Base-by-base conservation (phyloP, 1,139 yeast species). In the Scheffersomyces quercinus region DNA sequence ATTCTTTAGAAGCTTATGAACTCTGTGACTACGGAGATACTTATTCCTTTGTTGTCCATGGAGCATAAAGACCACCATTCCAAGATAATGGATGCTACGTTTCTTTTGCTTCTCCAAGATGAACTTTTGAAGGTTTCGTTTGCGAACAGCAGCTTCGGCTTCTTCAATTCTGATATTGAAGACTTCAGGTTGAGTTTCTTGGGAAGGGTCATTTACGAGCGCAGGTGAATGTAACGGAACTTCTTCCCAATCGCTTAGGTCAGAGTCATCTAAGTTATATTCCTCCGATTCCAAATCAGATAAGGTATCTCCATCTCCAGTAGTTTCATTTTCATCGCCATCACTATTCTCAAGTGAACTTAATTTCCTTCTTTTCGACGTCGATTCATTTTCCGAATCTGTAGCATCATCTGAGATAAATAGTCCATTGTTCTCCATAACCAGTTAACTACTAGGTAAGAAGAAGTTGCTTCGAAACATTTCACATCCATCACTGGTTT, bases 11-110 rank as follows among this genome's bases (percentile, higher is more conserved):
- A 52, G 37, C 41, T 58, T 64, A 9, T 52, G 55, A 4, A 68
- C 63, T 24, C 38, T 48, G 29, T 46, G 46, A 26, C 53, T 39
- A 10, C 55, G 56, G 3, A 70, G 44, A 45, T 64, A 50, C 5
- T 44, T 39, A 43, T 69, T 69, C 36, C 75, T 48, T 10, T 46
- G 42, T 28, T 48, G 48, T 0, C 60, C 67, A 48, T 62, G 65
- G 1, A 55, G 38, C 44, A 63, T 57, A 42, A 66, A 70, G 1
- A 59, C 32, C 2, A 58, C 47, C 46, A 69, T 54, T 7, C 66
- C 61, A 20, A 70, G 48, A 40, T 60, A 53, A 36, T 67, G 70
- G 3, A 67, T 39, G 14, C 56, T 40, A 2, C 40, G 37, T 39
- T 59, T 55, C 34, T 39, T 37, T n/a, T 41, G 41, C 39, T 48